Evolutionary conservation across 2,329 filamentous ascomycete genomes (phyloP), one percentile per base, ranked within the genome.

Genomic region (Aureobasidium vineae): DNA sequence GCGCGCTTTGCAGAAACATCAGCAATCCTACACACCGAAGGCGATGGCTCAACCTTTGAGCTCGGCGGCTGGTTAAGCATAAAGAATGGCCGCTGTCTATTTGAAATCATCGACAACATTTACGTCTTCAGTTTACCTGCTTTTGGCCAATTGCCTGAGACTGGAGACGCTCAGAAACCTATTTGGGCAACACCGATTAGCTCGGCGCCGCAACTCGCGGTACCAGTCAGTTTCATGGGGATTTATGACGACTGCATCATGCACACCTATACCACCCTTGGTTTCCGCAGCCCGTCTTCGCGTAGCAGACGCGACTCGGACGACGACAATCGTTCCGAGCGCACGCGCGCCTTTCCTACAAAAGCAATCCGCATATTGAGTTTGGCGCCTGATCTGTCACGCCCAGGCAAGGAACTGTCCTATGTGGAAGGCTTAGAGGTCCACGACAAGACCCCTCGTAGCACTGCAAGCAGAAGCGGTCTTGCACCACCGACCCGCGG

Each of bases 201-300:
- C 66, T 75, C 77, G 5, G 73, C 75, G 7, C 73, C 75, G 1
- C 77, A 76, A 67, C 72, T 80, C n/a, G 71, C 76, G 0, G 76
- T 79, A 0, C 80, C 80, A 0, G 77, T 82, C 31, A 80, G 78
- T 67, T 82, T 80, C 70, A 82, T 82, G 80, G 76, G 73, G 0
- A 63, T 82, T 10, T 81, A 76, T 60, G 79, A 82, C 59, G 80
- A 82, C 71, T 79, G 78, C 43, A 77, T 82, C 61, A 80, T 82
- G 77, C 76, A 75, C 31, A 82, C 79, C 3, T 82, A 77, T 67
- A 79, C 78, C 5, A 63, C 65, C 38, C 49, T 63, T 5, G 47
- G 65, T 1, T 53, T 54, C 57, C 40, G 49, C 23, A 43, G 36
- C n/a, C 33, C n/a, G n/a, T n/a, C n/a, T n/a, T n/a, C 23, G 23